phyloP scores from a whole-genome alignment of 352 stramenopile species.

The Nothophytophthora sp. region DNA sequence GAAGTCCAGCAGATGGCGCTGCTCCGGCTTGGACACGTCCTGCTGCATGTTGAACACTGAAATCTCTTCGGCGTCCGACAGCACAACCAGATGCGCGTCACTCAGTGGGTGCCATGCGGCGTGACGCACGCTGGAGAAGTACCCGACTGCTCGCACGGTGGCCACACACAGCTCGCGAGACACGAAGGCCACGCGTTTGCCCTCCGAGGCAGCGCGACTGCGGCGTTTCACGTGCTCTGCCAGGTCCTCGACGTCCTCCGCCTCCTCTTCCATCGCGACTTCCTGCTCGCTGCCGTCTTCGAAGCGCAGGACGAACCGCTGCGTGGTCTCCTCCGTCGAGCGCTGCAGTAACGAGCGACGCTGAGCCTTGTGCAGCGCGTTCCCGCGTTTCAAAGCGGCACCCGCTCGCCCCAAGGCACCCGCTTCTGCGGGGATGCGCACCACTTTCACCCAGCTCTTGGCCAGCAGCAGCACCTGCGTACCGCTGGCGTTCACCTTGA shows the following conservation, averaged over 20 bases:
- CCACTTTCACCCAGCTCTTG: slow-evolving; percentile 61
- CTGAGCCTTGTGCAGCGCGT: slow-evolving; percentile 16
- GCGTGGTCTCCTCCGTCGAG: slow-evolving; percentile 9
- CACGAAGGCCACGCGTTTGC: slow-evolving; percentile 40
- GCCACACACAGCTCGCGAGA: slow-evolving; percentile 58
- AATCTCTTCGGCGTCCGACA: slow-evolving; percentile 80
- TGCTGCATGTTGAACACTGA: slow-evolving; percentile 64
- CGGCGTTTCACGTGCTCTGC: slow-evolving; percentile 33
- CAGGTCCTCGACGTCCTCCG: slow-evolving; percentile 16
- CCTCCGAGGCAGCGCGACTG: slow-evolving; percentile 1
- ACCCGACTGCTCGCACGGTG: slow-evolving; percentile 52
- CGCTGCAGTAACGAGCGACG: slow-evolving; percentile 10
- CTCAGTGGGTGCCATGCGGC: slow-evolving; percentile 75
- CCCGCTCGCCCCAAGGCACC: slow-evolving; percentile 4
- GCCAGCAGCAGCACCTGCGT: slow-evolving; percentile 57
- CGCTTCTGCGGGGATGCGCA: slow-evolving; percentile 40
- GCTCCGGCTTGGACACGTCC: slow-evolving; percentile 71
- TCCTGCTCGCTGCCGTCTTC: slow-evolving; percentile 43
- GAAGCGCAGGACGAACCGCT: slow-evolving; percentile 51
- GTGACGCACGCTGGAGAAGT: slow-evolving; percentile 56
- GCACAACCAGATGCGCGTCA: slow-evolving; percentile 67
- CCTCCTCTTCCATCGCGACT: slow-evolving; percentile 15
- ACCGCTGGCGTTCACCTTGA: slow-evolving; percentile 59
- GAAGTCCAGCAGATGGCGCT: slow-evolving; percentile 66
- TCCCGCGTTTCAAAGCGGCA: not conserved